Percentiles rank a stretch among this genome's conserved stretches.
These are phyloP conservation scores for Xylaria sp. DNA, from an alignment of 2,329 filamentous ascomycete genomes.

Conservation along the genomic window DNA sequence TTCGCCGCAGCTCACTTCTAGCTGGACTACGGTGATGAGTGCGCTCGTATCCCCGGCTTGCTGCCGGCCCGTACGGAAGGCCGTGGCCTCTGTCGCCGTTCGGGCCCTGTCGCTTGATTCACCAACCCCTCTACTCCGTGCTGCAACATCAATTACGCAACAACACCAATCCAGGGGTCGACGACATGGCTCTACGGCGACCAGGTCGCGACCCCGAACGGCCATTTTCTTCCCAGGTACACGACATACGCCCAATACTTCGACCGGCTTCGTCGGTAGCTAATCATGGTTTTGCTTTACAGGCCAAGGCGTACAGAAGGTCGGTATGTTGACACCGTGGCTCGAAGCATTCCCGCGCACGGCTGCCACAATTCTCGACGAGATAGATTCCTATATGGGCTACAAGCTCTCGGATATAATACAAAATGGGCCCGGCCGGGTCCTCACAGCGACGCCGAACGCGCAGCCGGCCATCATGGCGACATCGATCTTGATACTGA, in stretches of 20 bases:
- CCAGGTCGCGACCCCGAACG: slow-evolving; percentile 56
- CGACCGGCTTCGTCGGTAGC: slow-evolving; percentile 17
- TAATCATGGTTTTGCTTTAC: slow-evolving; percentile 30
- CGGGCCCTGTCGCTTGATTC: slow-evolving; percentile 29
- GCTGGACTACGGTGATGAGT: slow-evolving; percentile 48
- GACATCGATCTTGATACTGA: slow-evolving; percentile 87
- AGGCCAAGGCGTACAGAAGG: slow-evolving; percentile 90
- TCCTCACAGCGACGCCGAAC: slow-evolving; percentile 83
- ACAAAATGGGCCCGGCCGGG: slow-evolving; percentile 78
- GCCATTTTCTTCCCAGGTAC: slow-evolving; percentile 70
- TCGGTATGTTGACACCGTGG: slow-evolving; percentile 89
- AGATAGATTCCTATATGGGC: slow-evolving; percentile 82
- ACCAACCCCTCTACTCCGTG: slow-evolving; percentile 1
- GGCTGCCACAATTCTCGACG: slow-evolving; percentile 78
- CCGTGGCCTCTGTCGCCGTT: slow-evolving; percentile 30
- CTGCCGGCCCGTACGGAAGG: slow-evolving; percentile 39
- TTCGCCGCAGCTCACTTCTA: slow-evolving; percentile 42
- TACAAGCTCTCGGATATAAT: slow-evolving; percentile 82
- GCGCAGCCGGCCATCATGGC: slow-evolving; percentile 97
- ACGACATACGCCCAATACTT: slow-evolving; percentile 16
- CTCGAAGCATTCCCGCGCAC: slow-evolving; percentile 84
- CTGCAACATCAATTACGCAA: slow-evolving; percentile 38
- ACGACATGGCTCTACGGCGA: slow-evolving; percentile 49
- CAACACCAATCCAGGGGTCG: slow-evolving; percentile 28
- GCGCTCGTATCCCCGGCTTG: slow-evolving; percentile 42